phyloP scores from a whole-genome alignment of 1,284 basidiomycete genomes.

The Austroboletus olivaceoglutinosus region DNA sequence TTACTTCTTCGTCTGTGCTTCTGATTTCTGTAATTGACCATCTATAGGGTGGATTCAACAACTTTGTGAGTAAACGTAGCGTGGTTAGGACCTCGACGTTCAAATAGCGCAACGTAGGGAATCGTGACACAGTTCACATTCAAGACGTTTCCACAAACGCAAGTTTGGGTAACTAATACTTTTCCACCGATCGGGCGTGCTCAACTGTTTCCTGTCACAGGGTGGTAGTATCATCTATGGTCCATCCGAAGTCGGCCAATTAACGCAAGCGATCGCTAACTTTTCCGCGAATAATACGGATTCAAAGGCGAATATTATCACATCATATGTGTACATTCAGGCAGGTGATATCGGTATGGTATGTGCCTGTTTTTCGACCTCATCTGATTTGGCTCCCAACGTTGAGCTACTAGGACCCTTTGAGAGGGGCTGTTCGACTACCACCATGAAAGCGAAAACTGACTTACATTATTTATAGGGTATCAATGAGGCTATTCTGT shows the following conservation, averaged over 20 bases:
- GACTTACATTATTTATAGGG: slow-evolving; percentile 4
- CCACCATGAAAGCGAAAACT: neutral
- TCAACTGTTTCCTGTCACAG: slow-evolving; percentile 29
- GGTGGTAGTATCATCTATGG: slow-evolving; percentile 53
- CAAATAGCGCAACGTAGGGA: slow-evolving; percentile 40
- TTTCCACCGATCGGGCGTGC: neutral
- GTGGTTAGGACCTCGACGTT: neutral
- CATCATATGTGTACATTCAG: slow-evolving; percentile 48
- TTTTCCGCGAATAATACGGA: slow-evolving; percentile 53
- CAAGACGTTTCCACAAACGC: slow-evolving; percentile 49
- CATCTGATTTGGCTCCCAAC: neutral
- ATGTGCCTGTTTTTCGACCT: neutral
- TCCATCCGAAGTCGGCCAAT: slow-evolving; percentile 22
- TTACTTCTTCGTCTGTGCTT: neutral
- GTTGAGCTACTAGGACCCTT: neutral
- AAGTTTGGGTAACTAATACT: slow-evolving; percentile 51
- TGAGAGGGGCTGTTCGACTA: too few species aligned
- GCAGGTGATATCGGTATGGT: slow-evolving; percentile 31
- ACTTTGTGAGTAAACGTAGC: slow-evolving; percentile 46
- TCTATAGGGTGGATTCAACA: slow-evolving; percentile 56
- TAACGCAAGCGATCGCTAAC: slow-evolving; percentile 43
- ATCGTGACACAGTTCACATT: slow-evolving; percentile 61
- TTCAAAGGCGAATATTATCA: slow-evolving; percentile 58
- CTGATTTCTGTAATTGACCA: neutral
- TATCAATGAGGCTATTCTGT: slow-evolving; percentile 30